Evolutionary conservation across 2,329 filamentous ascomycete species (phyloP), one percentile per base, ranked within the genome.

Genomic region (Nigrospora sphaerica): DNA sequence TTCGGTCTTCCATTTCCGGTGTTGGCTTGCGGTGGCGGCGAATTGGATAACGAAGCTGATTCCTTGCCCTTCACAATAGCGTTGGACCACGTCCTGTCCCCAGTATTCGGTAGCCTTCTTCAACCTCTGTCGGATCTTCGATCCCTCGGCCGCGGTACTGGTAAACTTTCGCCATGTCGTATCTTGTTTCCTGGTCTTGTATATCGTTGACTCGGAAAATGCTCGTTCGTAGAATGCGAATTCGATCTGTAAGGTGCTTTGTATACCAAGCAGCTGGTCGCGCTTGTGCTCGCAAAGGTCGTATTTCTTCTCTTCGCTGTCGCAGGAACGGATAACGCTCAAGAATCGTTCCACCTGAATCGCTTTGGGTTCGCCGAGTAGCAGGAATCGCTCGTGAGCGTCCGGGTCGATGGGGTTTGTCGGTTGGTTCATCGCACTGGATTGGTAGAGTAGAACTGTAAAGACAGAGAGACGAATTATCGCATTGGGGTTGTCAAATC

Each of bases 31-130:
- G 7, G 18, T 32, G 28, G 40, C 31, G 32, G 40, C 40, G 40
- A 42, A 42, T n/a, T 42, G 31, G 16, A 42, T 42, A 32, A 32
- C 40, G 32, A 42, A 42, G 17, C 32, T 42, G 31, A 42, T 42
- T 13, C 40, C 32, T 35, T 17, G 32, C 32, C 40, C 32, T n/a
- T 17, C 32, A 32, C 14, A n/a, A 12, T 32, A 34, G 40, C 33
- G 40, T 33, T 35, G 40, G 32, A 42, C 32, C 32, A 42, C 13
- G 32, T 31, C 40, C 9, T 42, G 19, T 34, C 40, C 40, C 40
- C 40, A 42, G 33, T 42, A 32, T 35, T 42, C 18, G 14, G 32
- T 35, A 18, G 40, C 40, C 18, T 18, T 34, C 33, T 42, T 34
- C 28, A 42, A 32, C 16, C 32, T 35, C 14, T 32, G n/a, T 34